phyloP scores from a whole-genome alignment of 2,329 filamentous ascomycete genomes.

The Dactylellina sp. region DNA sequence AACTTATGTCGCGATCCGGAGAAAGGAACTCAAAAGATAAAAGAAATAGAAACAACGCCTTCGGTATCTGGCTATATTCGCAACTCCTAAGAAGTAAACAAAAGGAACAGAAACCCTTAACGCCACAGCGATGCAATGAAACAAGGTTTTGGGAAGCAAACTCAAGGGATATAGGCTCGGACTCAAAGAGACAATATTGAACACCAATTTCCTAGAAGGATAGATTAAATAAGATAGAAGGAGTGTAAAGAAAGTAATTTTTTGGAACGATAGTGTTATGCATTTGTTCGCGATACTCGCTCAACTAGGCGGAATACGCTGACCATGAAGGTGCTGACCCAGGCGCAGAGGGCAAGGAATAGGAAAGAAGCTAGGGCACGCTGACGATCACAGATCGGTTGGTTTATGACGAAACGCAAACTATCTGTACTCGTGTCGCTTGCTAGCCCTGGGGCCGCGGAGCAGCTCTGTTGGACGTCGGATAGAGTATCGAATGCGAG shows the following conservation, averaged over 20 bases:
- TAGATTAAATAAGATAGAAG: slow-evolving; percentile 12
- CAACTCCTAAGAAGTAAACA: slow-evolving; percentile 29
- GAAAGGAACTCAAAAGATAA: neutral
- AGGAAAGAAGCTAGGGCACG: slow-evolving; percentile 81
- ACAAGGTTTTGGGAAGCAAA: slow-evolving; percentile 21
- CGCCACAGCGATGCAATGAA: slow-evolving; percentile 44
- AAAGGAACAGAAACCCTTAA: slow-evolving; percentile 38
- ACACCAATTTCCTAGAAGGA: slow-evolving; percentile 8
- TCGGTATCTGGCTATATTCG: slow-evolving; percentile 31
- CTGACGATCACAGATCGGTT: slow-evolving; percentile 72
- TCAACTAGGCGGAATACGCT: slow-evolving; percentile 80
- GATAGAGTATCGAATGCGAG: slow-evolving; percentile 86
- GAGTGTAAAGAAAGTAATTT: slow-evolving; percentile 27
- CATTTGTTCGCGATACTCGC: slow-evolving; percentile 64
- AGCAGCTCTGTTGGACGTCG: slow-evolving; percentile 71
- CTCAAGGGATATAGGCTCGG: slow-evolving; percentile 23
- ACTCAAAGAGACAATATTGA: slow-evolving; percentile 31
- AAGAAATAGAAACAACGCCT: slow-evolving; percentile 21
- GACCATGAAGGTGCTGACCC: slow-evolving; percentile 88
- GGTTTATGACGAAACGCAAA: slow-evolving; percentile 25
- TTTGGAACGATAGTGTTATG: slow-evolving; percentile 2
- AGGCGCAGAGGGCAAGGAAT: slow-evolving; percentile 84
- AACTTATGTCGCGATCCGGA: neutral
- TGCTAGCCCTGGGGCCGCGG: slow-evolving; percentile 64
- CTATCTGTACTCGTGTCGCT: slow-evolving; percentile 60